Conservation (phyloP, 2,329 filamentous ascomycete genomes). For the Penicillium sp. region DNA sequence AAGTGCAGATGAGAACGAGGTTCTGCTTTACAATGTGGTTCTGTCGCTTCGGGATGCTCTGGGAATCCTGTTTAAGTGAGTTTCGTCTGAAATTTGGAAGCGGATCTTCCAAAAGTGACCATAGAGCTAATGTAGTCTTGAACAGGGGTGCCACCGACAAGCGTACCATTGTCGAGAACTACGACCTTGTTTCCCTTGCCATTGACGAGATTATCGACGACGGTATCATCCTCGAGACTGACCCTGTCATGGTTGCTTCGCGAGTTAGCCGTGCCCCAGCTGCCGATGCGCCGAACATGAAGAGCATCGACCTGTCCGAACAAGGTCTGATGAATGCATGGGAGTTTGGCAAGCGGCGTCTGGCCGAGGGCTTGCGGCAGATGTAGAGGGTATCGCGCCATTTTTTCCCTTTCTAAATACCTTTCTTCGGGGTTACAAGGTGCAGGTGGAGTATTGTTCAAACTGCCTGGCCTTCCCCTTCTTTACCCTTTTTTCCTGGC, state of each 20-base stretch:
- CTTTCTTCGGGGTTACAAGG: constrained; percentile 10
- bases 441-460: background rate
- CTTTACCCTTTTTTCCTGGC: constrained; percentile 30
- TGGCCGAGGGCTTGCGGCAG: constrained; percentile 83
- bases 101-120: background rate
- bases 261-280: constrained; percentile 88
- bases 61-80: constrained; percentile 88
- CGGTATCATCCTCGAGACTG: constrained; percentile 95
- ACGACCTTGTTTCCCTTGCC: constrained; percentile 89
- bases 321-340: constrained; percentile 93
- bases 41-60: constrained; percentile 87
- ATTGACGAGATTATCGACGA: constrained; percentile 96
- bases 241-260: constrained; percentile 89
- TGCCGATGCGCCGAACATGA: constrained; percentile 83
- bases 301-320: constrained; percentile 93
- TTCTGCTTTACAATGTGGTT: constrained; percentile 92
- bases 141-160: constrained; percentile 91
- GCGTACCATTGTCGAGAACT: constrained; percentile 97
- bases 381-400: constrained; percentile 25
- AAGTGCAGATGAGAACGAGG: constrained; percentile 90
- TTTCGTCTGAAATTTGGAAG: background rate
- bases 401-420: background rate
- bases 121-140: constrained; percentile 17
- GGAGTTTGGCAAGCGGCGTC: constrained; percentile 88
- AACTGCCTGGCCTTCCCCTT: constrained; percentile 9